A percentile compares a stretch with the other conserved stretches of the same genome.
Evolutionary conservation across 768 basidiomycete genomes (phyloP).

Genomic region (Leucosporidium scottii): DNA sequence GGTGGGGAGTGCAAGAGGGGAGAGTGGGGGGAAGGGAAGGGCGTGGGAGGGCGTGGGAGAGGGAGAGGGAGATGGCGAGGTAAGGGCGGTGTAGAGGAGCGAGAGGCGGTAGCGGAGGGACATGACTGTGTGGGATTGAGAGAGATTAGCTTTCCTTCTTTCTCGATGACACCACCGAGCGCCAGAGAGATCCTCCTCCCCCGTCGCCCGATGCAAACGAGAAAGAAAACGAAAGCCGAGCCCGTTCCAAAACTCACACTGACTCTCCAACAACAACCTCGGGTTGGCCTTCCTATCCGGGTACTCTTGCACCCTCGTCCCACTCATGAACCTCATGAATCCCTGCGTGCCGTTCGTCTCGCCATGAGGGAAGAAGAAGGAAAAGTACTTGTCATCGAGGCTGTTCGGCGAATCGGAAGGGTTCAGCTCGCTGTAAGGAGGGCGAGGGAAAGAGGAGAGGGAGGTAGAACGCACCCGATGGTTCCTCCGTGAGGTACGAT

Average conservation of each 20-base stretch:
- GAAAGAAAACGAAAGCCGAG: not conserved
- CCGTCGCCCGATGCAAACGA: no score
- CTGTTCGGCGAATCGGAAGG: not conserved
- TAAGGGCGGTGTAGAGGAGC: constrained; percentile 6
- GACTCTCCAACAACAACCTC: constrained; percentile 20
- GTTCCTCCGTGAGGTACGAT: constrained; percentile 26
- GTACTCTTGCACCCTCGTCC: constrained; percentile 17
- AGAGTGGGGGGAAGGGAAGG: constrained; percentile 8
- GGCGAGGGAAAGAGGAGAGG: not conserved
- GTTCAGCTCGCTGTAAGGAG: not conserved
- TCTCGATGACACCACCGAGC: not conserved
- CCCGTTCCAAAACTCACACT: constrained; percentile 15
- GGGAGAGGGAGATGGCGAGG: not conserved
- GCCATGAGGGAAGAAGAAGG: constrained; percentile 30
- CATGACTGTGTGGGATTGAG: not conserved
- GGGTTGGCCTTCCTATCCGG: constrained; percentile 29
- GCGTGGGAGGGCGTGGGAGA: not conserved
- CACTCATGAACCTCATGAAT: constrained; percentile 20
- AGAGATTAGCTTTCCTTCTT: not conserved
- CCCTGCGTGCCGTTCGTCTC: constrained; percentile 12
- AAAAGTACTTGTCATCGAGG: constrained; percentile 25
- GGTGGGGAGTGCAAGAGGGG: not conserved
- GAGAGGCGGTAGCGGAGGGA: constrained; percentile 23
- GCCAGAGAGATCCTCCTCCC: no score
- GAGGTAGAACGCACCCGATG: constrained; percentile 14